Percentiles rank a stretch among this genome's conserved stretches.
Evolutionary conservation across 805 yeast genomes (phyloP).

Genomic region (Helenozyma baotianmanensis): DNA sequence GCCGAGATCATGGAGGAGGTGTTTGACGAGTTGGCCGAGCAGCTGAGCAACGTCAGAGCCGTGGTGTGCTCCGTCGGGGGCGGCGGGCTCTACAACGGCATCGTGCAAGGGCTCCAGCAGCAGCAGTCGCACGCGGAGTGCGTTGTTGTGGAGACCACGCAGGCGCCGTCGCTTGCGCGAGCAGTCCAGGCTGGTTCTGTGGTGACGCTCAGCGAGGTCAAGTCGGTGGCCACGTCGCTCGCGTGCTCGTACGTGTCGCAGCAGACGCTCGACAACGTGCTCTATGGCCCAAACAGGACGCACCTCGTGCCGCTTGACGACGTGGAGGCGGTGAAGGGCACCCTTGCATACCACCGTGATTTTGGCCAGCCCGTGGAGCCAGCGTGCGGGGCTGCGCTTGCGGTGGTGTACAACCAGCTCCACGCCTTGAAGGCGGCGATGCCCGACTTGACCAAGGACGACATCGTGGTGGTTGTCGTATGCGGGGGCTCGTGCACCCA

Average conservation of each 20-base stretch:
- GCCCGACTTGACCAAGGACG: slow-evolving; percentile 30
- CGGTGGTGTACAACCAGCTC: slow-evolving; percentile 42
- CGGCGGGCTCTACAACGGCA: slow-evolving; percentile 54
- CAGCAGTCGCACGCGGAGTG: slow-evolving; percentile 22
- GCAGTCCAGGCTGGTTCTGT: slow-evolving; percentile 45
- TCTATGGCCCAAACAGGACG: slow-evolving; percentile 12
- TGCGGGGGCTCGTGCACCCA: slow-evolving; percentile 43
- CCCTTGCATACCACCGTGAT: slow-evolving; percentile 46
- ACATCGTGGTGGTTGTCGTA: slow-evolving; percentile 49
- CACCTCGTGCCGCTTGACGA: slow-evolving; percentile 38
- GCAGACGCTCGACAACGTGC: slow-evolving; percentile 40
- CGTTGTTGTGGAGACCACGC: slow-evolving; percentile 54
- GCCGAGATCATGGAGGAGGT: slow-evolving; percentile 35
- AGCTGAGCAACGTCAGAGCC: slow-evolving; percentile 32
- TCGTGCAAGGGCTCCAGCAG: slow-evolving; percentile 38
- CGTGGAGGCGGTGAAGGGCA: slow-evolving; percentile 50
- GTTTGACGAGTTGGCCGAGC: slow-evolving; percentile 21
- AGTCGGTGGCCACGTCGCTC: slow-evolving; percentile 58
- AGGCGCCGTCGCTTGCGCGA: slow-evolving; percentile 54
- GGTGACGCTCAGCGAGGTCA: slow-evolving; percentile 41
- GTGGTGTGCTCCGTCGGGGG: slow-evolving; percentile 56
- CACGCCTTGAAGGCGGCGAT: slow-evolving; percentile 22
- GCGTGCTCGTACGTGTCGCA: slow-evolving; percentile 58
- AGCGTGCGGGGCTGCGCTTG: slow-evolving; percentile 68
- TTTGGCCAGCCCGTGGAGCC: slow-evolving; percentile 58